Evolutionary conservation across 805 yeast species (phyloP), one percentile per base, ranked within the genome.

Genomic region (Komagataella phaffii): DNA sequence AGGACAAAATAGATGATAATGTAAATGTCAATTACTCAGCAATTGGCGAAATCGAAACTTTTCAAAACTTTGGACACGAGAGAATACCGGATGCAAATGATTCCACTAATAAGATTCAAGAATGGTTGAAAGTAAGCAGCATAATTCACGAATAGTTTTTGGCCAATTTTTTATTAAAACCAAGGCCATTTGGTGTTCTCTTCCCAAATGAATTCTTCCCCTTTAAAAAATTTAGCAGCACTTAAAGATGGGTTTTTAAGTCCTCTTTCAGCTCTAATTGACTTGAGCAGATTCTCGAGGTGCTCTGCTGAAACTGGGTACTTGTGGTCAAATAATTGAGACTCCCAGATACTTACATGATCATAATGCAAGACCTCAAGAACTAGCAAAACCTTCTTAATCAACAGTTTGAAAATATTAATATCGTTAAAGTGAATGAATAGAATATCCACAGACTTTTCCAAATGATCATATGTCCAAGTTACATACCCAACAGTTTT

Each of bases 21-120:
- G 57, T 54, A 21, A 24, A 48, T 1, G 44, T 48, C 5, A 55
- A 50, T 44, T 58, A 49, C 52, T 46, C 47, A 6, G n/a, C 24
- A 23, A 46, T 50, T 7, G 59, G 57, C 1, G 30, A 36, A 47
- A 53, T 59, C 36, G 40, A 23, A 6, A 45, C 23, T 2, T 44
- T 59, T 18, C 50, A 55, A 7, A 58, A 58, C 46, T 59, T 50
- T 53, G 61, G 57, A 6, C 63, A 59, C 46, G 63, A 58, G 24
- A 49, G 54, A 14, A 21, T 51, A 19, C 61, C 59, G 3, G 54
- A 53, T 6, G 53, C 53, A 44, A 53, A 50, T 7, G 62, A 59
- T 45, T 50, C 55, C 7, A 51, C 55, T 10, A 59, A 58, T 47
- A 57, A 53, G 51, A 45, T 59, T 19, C 50, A 40, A 12, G 60